Evolutionary conservation across 2,329 filamentous ascomycete genomes (phyloP).

Genomic region (Xylariales sp.): DNA sequence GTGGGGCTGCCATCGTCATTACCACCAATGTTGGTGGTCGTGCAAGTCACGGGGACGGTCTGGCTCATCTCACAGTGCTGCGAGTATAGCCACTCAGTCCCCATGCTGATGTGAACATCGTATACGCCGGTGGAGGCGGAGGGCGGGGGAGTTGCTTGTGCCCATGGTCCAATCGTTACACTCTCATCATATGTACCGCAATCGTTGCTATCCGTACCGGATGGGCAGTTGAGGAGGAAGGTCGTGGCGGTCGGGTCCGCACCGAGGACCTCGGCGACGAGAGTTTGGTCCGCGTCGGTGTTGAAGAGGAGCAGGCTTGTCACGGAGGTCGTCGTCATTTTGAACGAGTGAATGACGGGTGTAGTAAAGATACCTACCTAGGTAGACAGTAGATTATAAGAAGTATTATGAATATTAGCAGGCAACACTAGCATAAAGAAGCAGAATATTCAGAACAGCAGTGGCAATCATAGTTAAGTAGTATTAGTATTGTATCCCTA

Average conservation of each 20-base stretch:
- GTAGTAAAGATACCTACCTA: background rate
- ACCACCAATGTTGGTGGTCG: constrained; percentile 6
- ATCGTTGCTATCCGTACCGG: constrained; percentile 6
- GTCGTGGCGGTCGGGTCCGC: constrained; percentile 7
- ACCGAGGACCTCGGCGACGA: constrained; percentile 3
- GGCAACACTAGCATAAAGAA: too few relatives aligned
- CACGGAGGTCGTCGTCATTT: constrained; percentile 1
- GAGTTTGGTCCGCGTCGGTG: constrained; percentile 1
- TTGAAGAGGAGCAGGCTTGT: constrained; percentile 3
- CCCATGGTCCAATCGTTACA: constrained; percentile 5
- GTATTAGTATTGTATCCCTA: too few relatives aligned
- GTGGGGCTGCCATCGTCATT: constrained; percentile 7
- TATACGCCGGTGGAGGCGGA: constrained; percentile 5
- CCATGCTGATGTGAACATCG: constrained; percentile 1
- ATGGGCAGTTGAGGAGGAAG: constrained; percentile 8
- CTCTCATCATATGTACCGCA: constrained; percentile 8
- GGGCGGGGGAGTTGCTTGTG: constrained; percentile 1
- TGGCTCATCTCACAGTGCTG: constrained; percentile 7
- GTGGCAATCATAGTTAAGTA: too few relatives aligned
- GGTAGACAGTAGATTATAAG: background rate
- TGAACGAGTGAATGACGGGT: background rate
- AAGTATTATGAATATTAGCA: background rate
- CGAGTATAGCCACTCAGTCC: constrained; percentile 4
- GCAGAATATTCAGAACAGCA: too few relatives aligned
- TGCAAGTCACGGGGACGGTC: constrained; percentile 5